Conservation (phyloP, 139 green algal species). For the Coelastrella sp. region DNA sequence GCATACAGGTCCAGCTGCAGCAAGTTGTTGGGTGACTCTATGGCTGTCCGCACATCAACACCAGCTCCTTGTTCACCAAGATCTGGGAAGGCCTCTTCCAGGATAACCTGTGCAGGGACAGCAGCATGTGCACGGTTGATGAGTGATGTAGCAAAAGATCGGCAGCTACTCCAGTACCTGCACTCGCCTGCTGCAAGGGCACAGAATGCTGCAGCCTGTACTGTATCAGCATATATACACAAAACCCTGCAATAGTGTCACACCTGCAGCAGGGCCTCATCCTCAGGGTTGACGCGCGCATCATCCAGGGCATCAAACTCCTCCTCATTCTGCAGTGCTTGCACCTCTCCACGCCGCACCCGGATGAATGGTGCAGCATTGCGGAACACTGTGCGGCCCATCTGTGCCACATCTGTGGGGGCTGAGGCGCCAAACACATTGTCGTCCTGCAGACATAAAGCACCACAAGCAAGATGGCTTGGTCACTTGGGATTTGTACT, state of each 20-base stretch:
- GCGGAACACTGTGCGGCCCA: slow-evolving; percentile 50
- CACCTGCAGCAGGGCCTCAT: slow-evolving; percentile 39
- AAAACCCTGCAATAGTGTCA: too few species aligned
- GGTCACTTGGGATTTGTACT: not conserved
- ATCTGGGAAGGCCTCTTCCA: slow-evolving; percentile 34
- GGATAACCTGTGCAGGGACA: slow-evolving; percentile 11
- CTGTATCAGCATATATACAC: too few species aligned
- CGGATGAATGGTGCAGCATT: slow-evolving; percentile 82
- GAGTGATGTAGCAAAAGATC: too few species aligned
- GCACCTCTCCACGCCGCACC: slow-evolving; percentile 61
- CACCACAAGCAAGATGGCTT: not conserved
- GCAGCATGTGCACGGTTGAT: too few species aligned
- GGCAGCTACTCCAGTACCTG: too few species aligned
- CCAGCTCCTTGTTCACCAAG: not conserved
- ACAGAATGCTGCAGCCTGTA: too few species aligned
- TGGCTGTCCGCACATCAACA: slow-evolving; percentile 40
- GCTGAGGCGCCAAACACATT: not conserved
- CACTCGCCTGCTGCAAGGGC: too few species aligned
- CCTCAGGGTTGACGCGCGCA: slow-evolving; percentile 82
- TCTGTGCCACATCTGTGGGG: not conserved
- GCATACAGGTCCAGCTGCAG: slow-evolving; percentile 44
- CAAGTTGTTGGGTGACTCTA: slow-evolving; percentile 28
- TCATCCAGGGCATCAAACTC: slow-evolving; percentile 83
- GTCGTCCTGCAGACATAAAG: not conserved
- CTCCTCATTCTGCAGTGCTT: slow-evolving; percentile 75